These are phyloP conservation scores for Medicago lupulina DNA, from an alignment of 306 rosid species.

Conservation along the genomic window DNA sequence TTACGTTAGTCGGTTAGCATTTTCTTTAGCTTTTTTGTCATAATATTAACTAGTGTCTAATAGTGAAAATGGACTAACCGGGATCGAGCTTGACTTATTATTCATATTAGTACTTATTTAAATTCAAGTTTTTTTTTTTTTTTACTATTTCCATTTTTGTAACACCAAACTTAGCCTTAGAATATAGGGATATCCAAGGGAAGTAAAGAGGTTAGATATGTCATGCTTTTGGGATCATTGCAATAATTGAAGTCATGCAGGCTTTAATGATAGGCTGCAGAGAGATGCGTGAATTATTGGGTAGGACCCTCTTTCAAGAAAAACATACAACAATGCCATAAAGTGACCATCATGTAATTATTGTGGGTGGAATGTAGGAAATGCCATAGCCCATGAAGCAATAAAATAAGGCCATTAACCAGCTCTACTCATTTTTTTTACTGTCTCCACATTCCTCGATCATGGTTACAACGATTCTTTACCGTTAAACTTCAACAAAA, in stretches of 20 bases:
- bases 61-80: no score
- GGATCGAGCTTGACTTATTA: no score
- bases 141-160: background rate
- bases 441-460: no score
- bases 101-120: no score
- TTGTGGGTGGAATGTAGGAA: constrained; percentile 39
- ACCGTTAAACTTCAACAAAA: no score
- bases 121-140: no score
- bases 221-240: constrained; percentile 91
- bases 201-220: constrained; percentile 72
- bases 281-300: constrained; percentile 56
- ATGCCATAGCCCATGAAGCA: background rate
- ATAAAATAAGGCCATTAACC: no score
- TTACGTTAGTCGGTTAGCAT: no score
- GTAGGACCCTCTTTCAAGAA: constrained; percentile 47
- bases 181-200: constrained; percentile 44
- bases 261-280: constrained; percentile 78
- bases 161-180: background rate
- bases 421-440: no score
- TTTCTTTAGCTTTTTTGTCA: no score
- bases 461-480: no score
- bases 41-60: no score
- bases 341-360: constrained; percentile 30
- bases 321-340: constrained; percentile 38
- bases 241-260: constrained; percentile 95